Conservation (phyloP, 805 yeast genomes). For the Ogataea nitratoaversa region DNA sequence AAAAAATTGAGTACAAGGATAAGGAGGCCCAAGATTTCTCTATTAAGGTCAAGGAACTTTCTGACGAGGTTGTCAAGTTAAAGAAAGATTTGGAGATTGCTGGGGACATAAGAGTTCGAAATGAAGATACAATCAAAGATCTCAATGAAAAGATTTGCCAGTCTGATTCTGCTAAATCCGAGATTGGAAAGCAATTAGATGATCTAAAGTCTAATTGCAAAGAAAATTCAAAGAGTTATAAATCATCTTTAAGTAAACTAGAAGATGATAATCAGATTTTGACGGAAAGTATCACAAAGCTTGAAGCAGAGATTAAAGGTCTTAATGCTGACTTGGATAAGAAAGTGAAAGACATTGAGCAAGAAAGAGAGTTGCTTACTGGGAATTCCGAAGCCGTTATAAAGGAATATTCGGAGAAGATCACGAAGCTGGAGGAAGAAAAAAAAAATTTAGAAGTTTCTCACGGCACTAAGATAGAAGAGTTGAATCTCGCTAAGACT, state of each 20-base stretch:
- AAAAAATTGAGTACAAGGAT: constrained; percentile 26
- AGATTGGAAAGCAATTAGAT: constrained; percentile 14
- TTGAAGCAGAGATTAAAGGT: constrained; percentile 27
- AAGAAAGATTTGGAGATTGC: background rate
- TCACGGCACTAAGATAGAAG: constrained; percentile 11
- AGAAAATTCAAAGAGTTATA: constrained; percentile 4
- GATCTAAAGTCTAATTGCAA: constrained; percentile 18
- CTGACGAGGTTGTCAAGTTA: constrained; percentile 2
- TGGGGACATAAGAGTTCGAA: background rate
- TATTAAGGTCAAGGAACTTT: constrained; percentile 1
- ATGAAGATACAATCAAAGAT: background rate
- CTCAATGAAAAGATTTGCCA: background rate
- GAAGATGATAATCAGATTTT: constrained; percentile 20
- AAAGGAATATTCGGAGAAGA: constrained; percentile 45
- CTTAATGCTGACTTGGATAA: constrained; percentile 33
- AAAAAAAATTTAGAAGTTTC: constrained; percentile 8
- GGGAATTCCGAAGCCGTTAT: constrained; percentile 48
- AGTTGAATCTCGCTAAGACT: constrained; percentile 12
- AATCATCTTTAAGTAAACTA: constrained; percentile 14
- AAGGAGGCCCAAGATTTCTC: constrained; percentile 11
- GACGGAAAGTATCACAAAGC: constrained; percentile 15
- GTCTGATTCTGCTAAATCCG: background rate
- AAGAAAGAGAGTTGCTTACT: constrained; percentile 43
- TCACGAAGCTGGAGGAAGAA: constrained; percentile 38
- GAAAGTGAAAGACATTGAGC: constrained; percentile 43